Evolutionary conservation across 495 filamentous ascomycete genomes (phyloP), one percentile per base, ranked within the genome.

Genomic region (Saxophila tyrrhenica): DNA sequence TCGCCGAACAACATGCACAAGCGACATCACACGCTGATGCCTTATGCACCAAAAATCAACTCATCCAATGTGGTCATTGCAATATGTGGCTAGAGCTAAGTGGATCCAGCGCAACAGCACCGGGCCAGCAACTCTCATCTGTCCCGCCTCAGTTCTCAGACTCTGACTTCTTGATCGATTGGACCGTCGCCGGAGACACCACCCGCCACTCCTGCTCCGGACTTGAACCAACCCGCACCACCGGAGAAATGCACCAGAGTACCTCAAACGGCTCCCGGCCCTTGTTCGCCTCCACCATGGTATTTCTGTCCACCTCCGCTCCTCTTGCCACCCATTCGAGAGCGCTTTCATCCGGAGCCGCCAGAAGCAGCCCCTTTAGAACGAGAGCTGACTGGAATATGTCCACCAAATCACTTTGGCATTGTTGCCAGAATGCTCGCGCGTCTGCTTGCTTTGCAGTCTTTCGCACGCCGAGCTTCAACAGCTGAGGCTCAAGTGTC

Each of bases 341-440:
- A 2, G 20, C 25, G 24, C 38, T 47, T 19, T 54, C 41, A 3
- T 48, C 23, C 10, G 52, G 42, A 2, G 42, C 23, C 13, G 43
- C 24, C 17, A 20, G 41, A 13, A 54, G 8, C 39, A 23, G 20
- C n/a, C 51, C 51, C 25, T 54, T 54, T 1, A 54, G 42, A 16
- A 35, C 16, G 5, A 54, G 20, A 3, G 51, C 51, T 3, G 20
- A 3, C 20, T 15, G 3, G 41, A 54, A 23, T 3, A 54, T n/a
- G 15, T 8, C 20, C 7, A 38, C 11, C 10, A 54, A 5, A 24
- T 54, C 13, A 7, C 13, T 22, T 2, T n/a, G 2, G 13, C 39
- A 20, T 2, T 23, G 10, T 5, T 25, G 19, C 51, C 16, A 46
- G 39, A 38, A 45, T n/a, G n/a, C n/a, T n/a, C n/a, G n/a, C 19